Percentiles rank a stretch among this genome's conserved stretches.
These are phyloP conservation scores for Ogataea angusta DNA, from an alignment of 805 yeast species.

Conservation along the genomic window DNA sequence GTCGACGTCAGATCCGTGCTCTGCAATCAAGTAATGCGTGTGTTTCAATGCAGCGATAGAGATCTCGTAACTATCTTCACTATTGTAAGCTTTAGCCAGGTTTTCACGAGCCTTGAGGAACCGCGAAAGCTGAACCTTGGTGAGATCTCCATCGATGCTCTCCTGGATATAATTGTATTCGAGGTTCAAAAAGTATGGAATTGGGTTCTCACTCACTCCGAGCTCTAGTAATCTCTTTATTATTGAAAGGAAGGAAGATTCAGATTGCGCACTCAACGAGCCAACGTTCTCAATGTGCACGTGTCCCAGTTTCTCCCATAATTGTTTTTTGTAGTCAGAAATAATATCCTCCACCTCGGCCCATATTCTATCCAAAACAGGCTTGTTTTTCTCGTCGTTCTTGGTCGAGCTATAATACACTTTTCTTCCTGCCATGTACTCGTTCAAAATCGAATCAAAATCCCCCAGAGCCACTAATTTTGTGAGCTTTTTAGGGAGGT, in stretches of 20 bases:
- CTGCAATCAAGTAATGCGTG: slow-evolving; percentile 22
- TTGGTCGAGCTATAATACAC: slow-evolving; percentile 12
- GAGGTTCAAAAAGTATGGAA: slow-evolving; percentile 55
- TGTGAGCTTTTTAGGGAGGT: slow-evolving; percentile 51
- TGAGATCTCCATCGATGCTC: slow-evolving; percentile 38
- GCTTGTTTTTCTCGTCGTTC: slow-evolving; percentile 15
- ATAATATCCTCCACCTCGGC: slow-evolving; percentile 50
- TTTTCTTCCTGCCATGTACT: slow-evolving; percentile 49
- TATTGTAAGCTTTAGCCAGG: slow-evolving; percentile 35
- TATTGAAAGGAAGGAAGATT: slow-evolving; percentile 35
- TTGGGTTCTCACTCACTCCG: slow-evolving; percentile 61
- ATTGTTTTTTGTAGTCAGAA: slow-evolving; percentile 48
- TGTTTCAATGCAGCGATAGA: slow-evolving; percentile 28
- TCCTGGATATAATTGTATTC: slow-evolving; percentile 41
- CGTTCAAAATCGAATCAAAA: slow-evolving; percentile 54
- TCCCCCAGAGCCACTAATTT: slow-evolving; percentile 45
- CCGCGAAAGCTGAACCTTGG: slow-evolving; percentile 39
- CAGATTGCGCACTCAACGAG: slow-evolving; percentile 15
- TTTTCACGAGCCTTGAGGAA: slow-evolving; percentile 39
- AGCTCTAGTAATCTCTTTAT: slow-evolving; percentile 59
- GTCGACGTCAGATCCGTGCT: slow-evolving; percentile 25
- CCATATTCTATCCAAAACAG: slow-evolving; percentile 53
- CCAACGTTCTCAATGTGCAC: slow-evolving; percentile 31
- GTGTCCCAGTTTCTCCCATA: slow-evolving; percentile 49
- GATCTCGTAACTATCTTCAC: slow-evolving; percentile 13